Evolutionary conservation across 2,329 filamentous ascomycete species (phyloP), one percentile per base, ranked within the genome.

Genomic region (Ascochyta koolunga): DNA sequence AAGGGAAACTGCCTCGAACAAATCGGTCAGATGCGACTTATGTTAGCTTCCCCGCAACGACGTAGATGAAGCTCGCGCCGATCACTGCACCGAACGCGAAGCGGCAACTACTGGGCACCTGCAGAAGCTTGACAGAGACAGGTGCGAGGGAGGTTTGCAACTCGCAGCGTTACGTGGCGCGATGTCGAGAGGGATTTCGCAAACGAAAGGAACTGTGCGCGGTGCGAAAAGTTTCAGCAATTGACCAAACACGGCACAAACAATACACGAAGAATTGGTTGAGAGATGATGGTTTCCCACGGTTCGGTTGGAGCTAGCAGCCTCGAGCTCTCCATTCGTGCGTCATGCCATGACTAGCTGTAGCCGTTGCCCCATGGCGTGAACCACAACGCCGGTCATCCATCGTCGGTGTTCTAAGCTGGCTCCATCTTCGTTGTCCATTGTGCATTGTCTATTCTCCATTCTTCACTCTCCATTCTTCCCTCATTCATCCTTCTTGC

Each of bases 11-110:
- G 41, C 27, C 40, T 41, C 51, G 16, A 35, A 33, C 51, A 45
- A 32, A 40, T 42, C 50, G 51, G 40, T 54, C 40, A 54, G 46
- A 56, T 50, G 44, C 49, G 50, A 49, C 55, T 24, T 52, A 24
- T 57, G 57, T 54, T 53, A 50, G 55, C 55, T 69, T 69, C 65
- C 65, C 66, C 66, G 65, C 66, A 66, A 64, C 56, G 45, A 48
- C 52, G 59, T 59, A 58, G 52, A 56, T 60, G 48, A 55, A 60
- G 59, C 36, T 59, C 59, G 60, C 55, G 62, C 60, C 54, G 64
- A 68, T 67, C 61, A 46, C 54, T 60, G 52, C 56, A 59, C 56
- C 65, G 51, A 63, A 64, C 41, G 58, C 58, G 56, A 61, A 54
- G 61, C 61, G 54, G 58, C 50, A 63, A 54, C 49, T 54, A 57